Evolutionary conservation across 371 early-diverging fungal genomes (phyloP), one percentile per base, ranked within the genome.

Genomic region (Mucor circinelloides): DNA sequence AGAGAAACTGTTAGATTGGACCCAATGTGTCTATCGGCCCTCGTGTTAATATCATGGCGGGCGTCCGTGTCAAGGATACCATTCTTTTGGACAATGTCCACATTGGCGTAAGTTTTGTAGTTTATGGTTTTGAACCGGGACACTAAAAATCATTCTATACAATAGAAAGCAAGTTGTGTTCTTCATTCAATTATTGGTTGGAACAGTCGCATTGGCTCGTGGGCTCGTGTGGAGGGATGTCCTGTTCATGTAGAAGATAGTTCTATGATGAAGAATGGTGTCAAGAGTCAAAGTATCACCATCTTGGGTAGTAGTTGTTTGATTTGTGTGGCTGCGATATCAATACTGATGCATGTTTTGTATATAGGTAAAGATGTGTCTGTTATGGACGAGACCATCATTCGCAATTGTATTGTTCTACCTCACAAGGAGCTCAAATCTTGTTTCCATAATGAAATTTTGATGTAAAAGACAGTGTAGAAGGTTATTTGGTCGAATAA

Each of bases 1-100:
- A 8, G 21, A 30, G 17, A 9, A 21, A 23, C 30, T n/a, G 13
- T 44, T 30, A 68, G 85, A 90, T 99, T 67, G 97, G 97, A 9
- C 97, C 97, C 30, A 96, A 98, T 76, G 97, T 97, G 17, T 91
- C 92, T n/a, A 93, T 98, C 66, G 99, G 97, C 50, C 93, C 96
- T 21, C 95, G 95, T 64, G 96, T 89, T 2, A 79, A 88, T 13
- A 89, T 99, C 44, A 97, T 97, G 59, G 91, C 93, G 61, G 99
- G 99, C 58, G 98, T 94, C 5, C 94, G 97, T 71, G 88, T 99
- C 65, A 89, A 93, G 74, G 96, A 99, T 80, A 84, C 97, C 38
- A 94, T 98, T 66, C 82, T 99, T 25, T 87, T 99, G 66, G 99
- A 99, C 81, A 90, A 89, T 69, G 94, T 92, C 12, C 93, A 94